Evolutionary conservation across 345 rosid genomes (phyloP), one percentile per base, ranked within the genome.

Genomic region (Isatis tinctoria): DNA sequence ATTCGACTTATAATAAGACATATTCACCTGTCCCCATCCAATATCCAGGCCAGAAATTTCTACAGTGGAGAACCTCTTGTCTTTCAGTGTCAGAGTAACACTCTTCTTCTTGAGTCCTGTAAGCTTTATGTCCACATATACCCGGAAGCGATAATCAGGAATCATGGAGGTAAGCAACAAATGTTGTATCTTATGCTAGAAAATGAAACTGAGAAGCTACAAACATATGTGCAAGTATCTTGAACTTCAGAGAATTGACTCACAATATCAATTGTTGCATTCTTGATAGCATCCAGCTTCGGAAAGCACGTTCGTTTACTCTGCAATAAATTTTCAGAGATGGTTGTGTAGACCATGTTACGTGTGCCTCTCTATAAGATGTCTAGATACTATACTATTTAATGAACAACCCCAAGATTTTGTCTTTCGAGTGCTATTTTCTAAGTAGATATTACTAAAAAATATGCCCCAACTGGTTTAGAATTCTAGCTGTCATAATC

Each of bases 11-110:
- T 36, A 26, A 28, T 4, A 64, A 41, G 16, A 53, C 22, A 32
- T 52, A 33, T 53, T 49, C 40, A 91, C 99, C 99, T 95, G 97
- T 60, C 93, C 96, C 99, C 99, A 95, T 80, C 99, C 99, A 17
- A 95, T 84, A 84, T 95, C 99, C 60, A 95, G 95, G 64, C 99
- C 99, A 69, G 97, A 92, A 72, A 95, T 78, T 90, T 91, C 97
- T 59, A 95, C 99, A 0, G 69, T 57, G 72, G 90, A 76, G 80
- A 83, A 84, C 8, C 86, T 84, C 39, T 60, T 62, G 56, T 81
- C 82, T 81, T 83, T 73, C 88, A 93, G 82, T 69, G 83, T 69
- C 81, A 91, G 78, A 67, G 83, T 85, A 65, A 90, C 82, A 68
- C 60, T 81, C 86, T 85, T 83, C 87, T 65, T 92, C 74, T 80